A percentile compares a stretch with the other conserved stretches of the same genome.
phyloP scores from a whole-genome alignment of 1,284 basidiomycete genomes.

The Puccinia horiana region DNA sequence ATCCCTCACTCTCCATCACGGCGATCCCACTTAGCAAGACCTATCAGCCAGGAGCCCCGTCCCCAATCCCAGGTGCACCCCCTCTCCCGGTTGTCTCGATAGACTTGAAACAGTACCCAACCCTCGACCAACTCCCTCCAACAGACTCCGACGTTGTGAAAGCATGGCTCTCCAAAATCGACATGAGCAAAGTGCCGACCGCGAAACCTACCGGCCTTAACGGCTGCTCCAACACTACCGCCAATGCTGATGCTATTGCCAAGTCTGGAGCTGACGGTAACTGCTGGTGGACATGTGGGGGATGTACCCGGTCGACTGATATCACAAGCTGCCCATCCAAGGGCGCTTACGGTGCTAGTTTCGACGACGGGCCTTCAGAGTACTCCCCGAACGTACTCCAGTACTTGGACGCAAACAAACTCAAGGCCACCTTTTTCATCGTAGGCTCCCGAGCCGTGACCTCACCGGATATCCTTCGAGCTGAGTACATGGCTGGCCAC shows the following conservation, averaged over 20 bases:
- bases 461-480: constrained; percentile 72
- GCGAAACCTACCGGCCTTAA: constrained; percentile 62
- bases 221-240: constrained; percentile 68
- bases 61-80: constrained; percentile 30
- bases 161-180: constrained; percentile 71
- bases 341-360: constrained; percentile 68
- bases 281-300: constrained; percentile 87
- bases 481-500: constrained; percentile 71
- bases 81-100: constrained; percentile 22
- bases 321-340: constrained; percentile 76
- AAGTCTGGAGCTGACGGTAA: constrained; percentile 65
- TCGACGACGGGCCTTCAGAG: constrained; percentile 67
- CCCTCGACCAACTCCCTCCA: constrained; percentile 70
- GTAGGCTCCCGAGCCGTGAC: constrained; percentile 86
- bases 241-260: constrained; percentile 67
- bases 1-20: constrained; percentile 7
- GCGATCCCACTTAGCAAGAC: not conserved
- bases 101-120: constrained; percentile 65
- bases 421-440: constrained; percentile 85
- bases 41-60: constrained; percentile 29
- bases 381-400: constrained; percentile 76
- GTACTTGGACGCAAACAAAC: constrained; percentile 68
- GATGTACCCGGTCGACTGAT: constrained; percentile 72
- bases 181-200: constrained; percentile 68
- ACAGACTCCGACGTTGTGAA: constrained; percentile 70